Conservation (phyloP, 2,329 filamentous ascomycete species). For the Ceratocystis huliohia region DNA sequence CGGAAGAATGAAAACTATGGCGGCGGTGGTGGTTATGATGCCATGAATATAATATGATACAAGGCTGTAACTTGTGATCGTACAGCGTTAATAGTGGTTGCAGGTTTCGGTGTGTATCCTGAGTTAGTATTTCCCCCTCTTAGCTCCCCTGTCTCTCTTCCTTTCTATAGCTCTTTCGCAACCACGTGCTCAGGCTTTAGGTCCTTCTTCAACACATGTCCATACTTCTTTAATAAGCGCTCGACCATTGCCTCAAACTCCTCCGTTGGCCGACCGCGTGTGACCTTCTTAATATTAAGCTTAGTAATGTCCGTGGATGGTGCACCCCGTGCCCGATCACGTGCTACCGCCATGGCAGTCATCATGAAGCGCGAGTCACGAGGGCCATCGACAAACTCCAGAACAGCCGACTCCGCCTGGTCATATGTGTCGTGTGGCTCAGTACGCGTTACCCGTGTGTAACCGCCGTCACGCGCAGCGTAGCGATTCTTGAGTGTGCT, state of each 20-base stretch:
- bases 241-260: conserved; percentile 55
- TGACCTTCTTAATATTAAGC: conserved; percentile 74
- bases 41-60: conserved; percentile 15
- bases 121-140: not conserved
- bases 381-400: conserved; percentile 89
- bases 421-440: conserved; percentile 75
- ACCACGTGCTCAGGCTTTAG: conserved; percentile 22
- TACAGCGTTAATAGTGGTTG: not conserved
- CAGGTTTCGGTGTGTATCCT: too few species aligned
- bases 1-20: not conserved
- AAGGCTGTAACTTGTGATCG: not conserved
- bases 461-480: conserved; percentile 66
- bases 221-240: conserved; percentile 29
- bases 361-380: conserved; percentile 90
- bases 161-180: conserved; percentile 18
- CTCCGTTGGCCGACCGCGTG: conserved; percentile 54
- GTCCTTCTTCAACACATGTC: conserved; percentile 18
- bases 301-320: conserved; percentile 57
- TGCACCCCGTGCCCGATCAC: conserved; percentile 43
- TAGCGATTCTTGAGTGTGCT: conserved; percentile 72
- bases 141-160: not conserved
- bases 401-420: conserved; percentile 77
- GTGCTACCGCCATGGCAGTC: conserved; percentile 73
- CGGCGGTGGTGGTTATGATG: not conserved
- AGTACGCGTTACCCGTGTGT: conserved; percentile 86